Conservation (phyloP, 1,139 yeast species). For the Taiozyma sp. region DNA sequence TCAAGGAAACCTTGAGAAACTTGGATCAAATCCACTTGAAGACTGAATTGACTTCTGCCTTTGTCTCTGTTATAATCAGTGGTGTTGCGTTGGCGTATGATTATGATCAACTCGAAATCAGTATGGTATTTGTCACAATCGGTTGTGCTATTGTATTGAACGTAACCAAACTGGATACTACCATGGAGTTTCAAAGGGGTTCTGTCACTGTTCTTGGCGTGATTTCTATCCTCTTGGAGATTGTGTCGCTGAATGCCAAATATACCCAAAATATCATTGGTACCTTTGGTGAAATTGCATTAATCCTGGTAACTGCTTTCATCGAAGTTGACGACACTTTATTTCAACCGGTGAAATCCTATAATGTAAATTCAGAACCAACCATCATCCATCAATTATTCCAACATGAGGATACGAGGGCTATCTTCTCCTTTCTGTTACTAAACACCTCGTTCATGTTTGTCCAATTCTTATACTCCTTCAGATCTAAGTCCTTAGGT, state of each 20-base stretch:
- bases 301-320: slow-evolving; percentile 8
- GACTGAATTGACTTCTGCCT: slow-evolving; percentile 11
- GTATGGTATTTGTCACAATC: slow-evolving; percentile 22
- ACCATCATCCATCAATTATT: slow-evolving; percentile 37
- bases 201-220: slow-evolving; percentile 25
- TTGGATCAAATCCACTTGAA: slow-evolving; percentile 7
- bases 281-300: slow-evolving; percentile 13
- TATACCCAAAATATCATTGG: slow-evolving; percentile 7
- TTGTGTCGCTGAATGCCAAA: slow-evolving; percentile 27
- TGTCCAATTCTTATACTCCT: slow-evolving; percentile 85
- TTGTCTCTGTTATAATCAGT: slow-evolving; percentile 22
- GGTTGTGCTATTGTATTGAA: slow-evolving; percentile 19
- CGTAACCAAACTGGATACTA: slow-evolving; percentile 14
- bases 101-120: slow-evolving; percentile 24
- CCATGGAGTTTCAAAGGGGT: slow-evolving; percentile 14
- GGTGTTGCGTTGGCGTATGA: slow-evolving; percentile 24
- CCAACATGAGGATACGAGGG: slow-evolving; percentile 70
- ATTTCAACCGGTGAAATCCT: slow-evolving; percentile 2
- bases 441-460: slow-evolving; percentile 92
- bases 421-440: slow-evolving; percentile 82
- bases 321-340: slow-evolving; percentile 17
- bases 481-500: slow-evolving; percentile 89
- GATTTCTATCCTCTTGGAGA: slow-evolving; percentile 29
- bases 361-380: slow-evolving; percentile 10
- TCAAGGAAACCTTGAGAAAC: slow-evolving; percentile 15